phyloP scores from a whole-genome alignment of 495 filamentous ascomycete species.

The Lasiosphaeria miniovina region DNA sequence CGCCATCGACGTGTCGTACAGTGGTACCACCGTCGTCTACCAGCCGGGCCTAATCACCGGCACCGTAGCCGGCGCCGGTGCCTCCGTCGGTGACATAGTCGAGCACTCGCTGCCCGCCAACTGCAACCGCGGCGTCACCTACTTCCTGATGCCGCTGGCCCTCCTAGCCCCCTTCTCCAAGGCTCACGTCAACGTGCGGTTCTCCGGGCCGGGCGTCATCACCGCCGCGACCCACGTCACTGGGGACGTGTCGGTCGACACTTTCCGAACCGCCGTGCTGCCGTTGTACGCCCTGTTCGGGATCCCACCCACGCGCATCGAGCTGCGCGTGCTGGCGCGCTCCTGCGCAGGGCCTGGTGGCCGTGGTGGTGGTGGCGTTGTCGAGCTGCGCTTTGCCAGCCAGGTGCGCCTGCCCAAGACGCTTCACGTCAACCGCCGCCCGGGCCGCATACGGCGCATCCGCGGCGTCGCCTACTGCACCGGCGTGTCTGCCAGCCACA shows the following conservation, averaged over 20 bases:
- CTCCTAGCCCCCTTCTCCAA: slow-evolving; percentile 93
- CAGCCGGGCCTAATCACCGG: slow-evolving; percentile 90
- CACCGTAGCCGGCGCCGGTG: slow-evolving; percentile 61
- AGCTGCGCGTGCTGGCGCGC: slow-evolving; percentile 75
- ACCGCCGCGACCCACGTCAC: slow-evolving; percentile 68
- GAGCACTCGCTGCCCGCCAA: slow-evolving; percentile 71
- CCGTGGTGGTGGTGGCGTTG: slow-evolving; percentile 80
- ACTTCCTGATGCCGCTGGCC: slow-evolving; percentile 86
- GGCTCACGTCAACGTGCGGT: slow-evolving; percentile 77
- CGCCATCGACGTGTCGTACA: slow-evolving; percentile 89
- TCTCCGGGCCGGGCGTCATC: slow-evolving; percentile 90
- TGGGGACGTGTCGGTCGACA: slow-evolving; percentile 87
- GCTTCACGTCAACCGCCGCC: slow-evolving; percentile 75
- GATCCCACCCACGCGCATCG: slow-evolving; percentile 75
- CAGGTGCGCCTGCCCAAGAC: slow-evolving; percentile 93
- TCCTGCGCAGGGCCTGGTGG: slow-evolving; percentile 72
- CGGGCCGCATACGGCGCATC: slow-evolving; percentile 82
- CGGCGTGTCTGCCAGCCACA: slow-evolving; percentile 86
- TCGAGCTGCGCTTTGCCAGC: slow-evolving; percentile 86
- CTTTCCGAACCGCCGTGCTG: slow-evolving; percentile 86
- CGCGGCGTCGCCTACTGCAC: slow-evolving; percentile 90
- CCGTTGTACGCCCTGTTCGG: slow-evolving; percentile 88
- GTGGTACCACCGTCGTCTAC: slow-evolving; percentile 87
- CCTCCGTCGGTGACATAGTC: slow-evolving; percentile 65
- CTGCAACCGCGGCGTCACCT: slow-evolving; percentile 79